Evolutionary conservation across 352 stramenopile genomes (phyloP).

Genomic region (Globisporangium okanoganense): DNA sequence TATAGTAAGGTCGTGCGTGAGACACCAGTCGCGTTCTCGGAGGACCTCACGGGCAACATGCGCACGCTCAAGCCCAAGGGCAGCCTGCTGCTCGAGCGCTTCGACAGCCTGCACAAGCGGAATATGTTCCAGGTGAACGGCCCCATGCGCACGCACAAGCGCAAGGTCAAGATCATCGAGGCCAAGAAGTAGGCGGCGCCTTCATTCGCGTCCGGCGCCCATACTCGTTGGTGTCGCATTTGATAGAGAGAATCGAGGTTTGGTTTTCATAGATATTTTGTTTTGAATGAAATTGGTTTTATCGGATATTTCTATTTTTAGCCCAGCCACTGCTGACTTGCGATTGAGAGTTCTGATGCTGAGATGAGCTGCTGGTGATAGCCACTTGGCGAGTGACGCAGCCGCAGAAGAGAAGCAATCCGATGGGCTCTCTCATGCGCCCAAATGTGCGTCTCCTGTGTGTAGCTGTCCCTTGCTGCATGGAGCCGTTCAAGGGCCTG

Average conservation of each 20-base stretch:
- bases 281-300: conserved; percentile 3
- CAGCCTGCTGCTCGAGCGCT: conserved; percentile 74
- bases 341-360: conserved; percentile 3
- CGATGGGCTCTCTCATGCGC: conserved; percentile 54
- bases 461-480: not conserved
- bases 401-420: conserved; percentile 6
- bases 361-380: not conserved
- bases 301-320: not conserved
- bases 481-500: not conserved
- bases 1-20: conserved; percentile 68
- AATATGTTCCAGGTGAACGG: conserved; percentile 80
- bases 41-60: conserved; percentile 79
- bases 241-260: not conserved
- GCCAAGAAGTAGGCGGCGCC: conserved; percentile 55
- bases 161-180: conserved; percentile 79
- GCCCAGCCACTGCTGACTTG: not conserved
- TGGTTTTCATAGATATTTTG: not conserved
- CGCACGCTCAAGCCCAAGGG: conserved; percentile 79
- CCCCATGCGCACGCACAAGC: conserved; percentile 57
- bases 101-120: conserved; percentile 85
- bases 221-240: no score
- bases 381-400: not conserved
- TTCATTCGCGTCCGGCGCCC: not conserved
- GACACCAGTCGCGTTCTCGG: conserved; percentile 67
- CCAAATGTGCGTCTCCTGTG: conserved; percentile 33